Evolutionary conservation across 176 grass and related monocot genomes (phyloP).

Genomic region (Leersia perrieri): DNA sequence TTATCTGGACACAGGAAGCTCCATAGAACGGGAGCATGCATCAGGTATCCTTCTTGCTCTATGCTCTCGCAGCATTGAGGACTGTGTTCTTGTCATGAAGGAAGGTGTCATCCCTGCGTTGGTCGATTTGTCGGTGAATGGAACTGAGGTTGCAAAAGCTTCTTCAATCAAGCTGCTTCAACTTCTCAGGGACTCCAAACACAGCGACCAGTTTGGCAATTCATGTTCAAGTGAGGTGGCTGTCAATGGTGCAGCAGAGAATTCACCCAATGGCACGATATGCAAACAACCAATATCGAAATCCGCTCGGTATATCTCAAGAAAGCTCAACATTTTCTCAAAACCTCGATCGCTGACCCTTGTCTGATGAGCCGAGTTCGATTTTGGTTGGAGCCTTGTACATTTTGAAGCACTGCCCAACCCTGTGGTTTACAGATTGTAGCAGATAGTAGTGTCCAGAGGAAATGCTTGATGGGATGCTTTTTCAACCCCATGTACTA

Average conservation of each 20-base stretch:
- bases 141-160: conserved; percentile 49
- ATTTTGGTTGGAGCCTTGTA: conserved; percentile 31
- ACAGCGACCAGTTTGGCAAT: conserved; percentile 27
- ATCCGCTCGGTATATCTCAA: conserved; percentile 56
- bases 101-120: conserved; percentile 86
- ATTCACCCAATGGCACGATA: conserved; percentile 15
- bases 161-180: conserved; percentile 59
- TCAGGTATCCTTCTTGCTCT: conserved; percentile 52
- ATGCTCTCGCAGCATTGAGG: conserved; percentile 48
- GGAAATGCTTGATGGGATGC: conserved; percentile 55
- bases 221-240: conserved; percentile 38
- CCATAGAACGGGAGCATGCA: conserved; percentile 59
- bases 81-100: conserved; percentile 60
- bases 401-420: conserved; percentile 33
- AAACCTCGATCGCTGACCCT: conserved; percentile 37
- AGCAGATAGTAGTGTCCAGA: background rate
- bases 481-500: conserved; percentile 49
- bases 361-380: background rate
- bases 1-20: conserved; percentile 59
- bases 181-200: conserved; percentile 51
- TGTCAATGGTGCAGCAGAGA: conserved; percentile 2
- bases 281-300: conserved; percentile 35
- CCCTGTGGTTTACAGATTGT: conserved; percentile 18
- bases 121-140: conserved; percentile 79
- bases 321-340: conserved; percentile 60